Conservation (phyloP, 2,329 filamentous ascomycete genomes). For the Myriangium duriaei region DNA sequence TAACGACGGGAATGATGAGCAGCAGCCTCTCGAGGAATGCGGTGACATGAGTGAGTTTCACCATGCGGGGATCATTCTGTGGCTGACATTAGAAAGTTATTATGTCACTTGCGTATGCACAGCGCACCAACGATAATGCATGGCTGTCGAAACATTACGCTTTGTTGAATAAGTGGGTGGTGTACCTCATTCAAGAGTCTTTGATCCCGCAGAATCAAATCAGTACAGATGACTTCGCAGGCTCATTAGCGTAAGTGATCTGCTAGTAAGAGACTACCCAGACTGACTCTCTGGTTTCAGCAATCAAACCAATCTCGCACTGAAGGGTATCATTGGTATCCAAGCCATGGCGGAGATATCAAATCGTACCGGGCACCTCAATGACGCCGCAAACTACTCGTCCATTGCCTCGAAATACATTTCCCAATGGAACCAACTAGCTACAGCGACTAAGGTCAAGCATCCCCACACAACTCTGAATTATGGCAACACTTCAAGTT, state of each 20-base stretch:
- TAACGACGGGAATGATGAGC: conserved; percentile 23
- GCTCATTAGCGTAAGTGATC: no score
- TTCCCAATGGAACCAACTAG: conserved; percentile 14
- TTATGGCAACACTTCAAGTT: conserved; percentile 15
- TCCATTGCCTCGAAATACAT: conserved; percentile 13
- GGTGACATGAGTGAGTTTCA: conserved; percentile 51
- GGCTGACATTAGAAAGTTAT: conserved; percentile 31
- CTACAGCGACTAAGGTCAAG: conserved; percentile 13
- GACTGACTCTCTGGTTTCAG: no score
- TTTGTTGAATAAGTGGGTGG: conserved; percentile 14
- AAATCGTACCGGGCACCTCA: conserved; percentile 6
- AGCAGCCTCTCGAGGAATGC: conserved; percentile 42
- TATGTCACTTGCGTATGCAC: conserved; percentile 46
- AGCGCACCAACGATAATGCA: conserved; percentile 38
- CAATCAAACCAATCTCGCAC: conserved; percentile 18
- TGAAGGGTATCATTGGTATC: conserved; percentile 17
- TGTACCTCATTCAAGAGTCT: conserved; percentile 14
- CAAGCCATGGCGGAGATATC: conserved; percentile 16
- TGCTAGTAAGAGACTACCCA: no score
- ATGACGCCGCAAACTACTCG: conserved; percentile 14
- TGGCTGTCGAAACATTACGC: conserved; percentile 27
- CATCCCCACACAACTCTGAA: conserved; percentile 16
- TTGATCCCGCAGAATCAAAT: conserved; percentile 14
- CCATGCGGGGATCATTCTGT: no score
- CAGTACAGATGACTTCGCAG: conserved; percentile 16